A percentile compares a stretch with the other conserved stretches of the same genome.
These are phyloP conservation scores for Prasinococcaceae sp. DNA, from an alignment of 139 green algal genomes.

Conservation along the genomic window DNA sequence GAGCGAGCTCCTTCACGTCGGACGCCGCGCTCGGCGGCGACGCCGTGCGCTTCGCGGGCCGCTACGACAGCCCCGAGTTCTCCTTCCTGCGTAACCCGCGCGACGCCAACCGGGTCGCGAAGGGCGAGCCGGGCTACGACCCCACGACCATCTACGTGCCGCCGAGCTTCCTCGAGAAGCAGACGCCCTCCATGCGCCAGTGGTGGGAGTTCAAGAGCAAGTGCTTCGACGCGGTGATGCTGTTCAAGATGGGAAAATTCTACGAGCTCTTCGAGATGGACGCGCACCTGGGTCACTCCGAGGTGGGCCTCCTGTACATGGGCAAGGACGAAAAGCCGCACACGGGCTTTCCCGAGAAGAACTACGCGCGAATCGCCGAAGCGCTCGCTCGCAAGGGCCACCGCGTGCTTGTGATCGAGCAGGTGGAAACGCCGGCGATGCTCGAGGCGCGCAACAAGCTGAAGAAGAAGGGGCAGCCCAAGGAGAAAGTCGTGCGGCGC, in stretches of 20 bases:
- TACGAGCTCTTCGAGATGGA: conserved; percentile 99
- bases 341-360: conserved; percentile 75
- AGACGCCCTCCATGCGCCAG: conserved; percentile 59
- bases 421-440: conserved; percentile 85
- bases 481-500: conserved; percentile 10
- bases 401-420: conserved; percentile 86
- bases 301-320: conserved; percentile 87
- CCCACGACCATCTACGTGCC: conserved; percentile 65
- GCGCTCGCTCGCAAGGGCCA: conserved; percentile 63
- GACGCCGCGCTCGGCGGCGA: neutral
- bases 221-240: conserved; percentile 61
- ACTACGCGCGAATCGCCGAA: conserved; percentile 68
- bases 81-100: neutral
- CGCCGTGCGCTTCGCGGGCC: neutral
- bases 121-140: conserved; percentile 41
- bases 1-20: neutral
- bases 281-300: conserved; percentile 68
- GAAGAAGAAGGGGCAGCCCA: neutral
- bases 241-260: conserved; percentile 70
- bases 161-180: conserved; percentile 45
- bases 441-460: conserved; percentile 56
- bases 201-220: conserved; percentile 88
- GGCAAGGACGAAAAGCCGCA: conserved; percentile 83
- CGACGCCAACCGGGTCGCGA: neutral
- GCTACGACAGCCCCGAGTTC: neutral